Conservation (phyloP, 2,329 filamentous ascomycete species). For the Nemania sp. region DNA sequence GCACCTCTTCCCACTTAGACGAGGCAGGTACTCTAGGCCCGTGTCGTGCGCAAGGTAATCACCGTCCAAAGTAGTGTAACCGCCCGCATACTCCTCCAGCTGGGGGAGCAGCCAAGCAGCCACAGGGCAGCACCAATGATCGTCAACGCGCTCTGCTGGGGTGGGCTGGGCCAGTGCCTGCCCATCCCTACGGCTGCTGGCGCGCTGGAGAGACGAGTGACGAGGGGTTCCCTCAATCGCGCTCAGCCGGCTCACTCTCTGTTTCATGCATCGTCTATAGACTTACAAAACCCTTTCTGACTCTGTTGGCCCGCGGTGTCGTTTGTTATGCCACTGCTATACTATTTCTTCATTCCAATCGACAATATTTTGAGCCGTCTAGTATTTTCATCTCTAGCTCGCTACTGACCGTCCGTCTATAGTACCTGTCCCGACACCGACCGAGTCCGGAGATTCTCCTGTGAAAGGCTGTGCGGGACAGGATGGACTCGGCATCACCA, state of each 20-base stretch:
- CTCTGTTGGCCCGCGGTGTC: conserved; percentile 18
- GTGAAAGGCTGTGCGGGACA: conserved; percentile 12
- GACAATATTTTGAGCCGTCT: no score
- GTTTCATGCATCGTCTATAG: background rate
- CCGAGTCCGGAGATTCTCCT: background rate
- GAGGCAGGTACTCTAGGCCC: no score
- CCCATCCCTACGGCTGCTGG: no score
- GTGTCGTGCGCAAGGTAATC: no score
- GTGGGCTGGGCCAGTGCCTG: no score
- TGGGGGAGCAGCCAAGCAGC: no score
- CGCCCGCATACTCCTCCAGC: no score
- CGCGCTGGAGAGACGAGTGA: no score
- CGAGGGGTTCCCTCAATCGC: conserved; percentile 21
- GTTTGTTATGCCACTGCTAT: conserved; percentile 18
- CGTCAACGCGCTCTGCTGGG: no score
- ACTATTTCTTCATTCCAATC: conserved; percentile 13
- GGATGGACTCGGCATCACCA: conserved; percentile 36
- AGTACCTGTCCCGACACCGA: conserved; percentile 8
- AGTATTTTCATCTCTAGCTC: conserved; percentile 8
- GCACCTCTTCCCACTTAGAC: no score
- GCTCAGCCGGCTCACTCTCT: background rate
- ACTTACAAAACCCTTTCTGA: conserved; percentile 25
- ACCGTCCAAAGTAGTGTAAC: no score
- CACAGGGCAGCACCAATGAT: no score
- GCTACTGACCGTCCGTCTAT: conserved; percentile 2